A percentile compares a stretch with the other conserved stretches of the same genome.
phyloP scores from a whole-genome alignment of 768 basidiomycete genomes.

The Lentinula aciculospora region DNA sequence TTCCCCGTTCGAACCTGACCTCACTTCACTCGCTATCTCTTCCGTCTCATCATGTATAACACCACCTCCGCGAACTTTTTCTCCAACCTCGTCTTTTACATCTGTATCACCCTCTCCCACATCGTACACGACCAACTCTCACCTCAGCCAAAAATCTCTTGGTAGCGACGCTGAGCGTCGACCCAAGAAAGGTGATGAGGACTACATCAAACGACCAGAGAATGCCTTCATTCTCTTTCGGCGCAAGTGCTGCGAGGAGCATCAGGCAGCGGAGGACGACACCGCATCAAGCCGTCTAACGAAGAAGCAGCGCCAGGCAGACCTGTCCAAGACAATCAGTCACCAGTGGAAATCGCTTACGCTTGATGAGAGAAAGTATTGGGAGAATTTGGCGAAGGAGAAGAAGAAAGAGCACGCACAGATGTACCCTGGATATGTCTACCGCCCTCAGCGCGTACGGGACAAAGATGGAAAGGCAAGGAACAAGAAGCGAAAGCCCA shows the following conservation, averaged over 20 bases:
- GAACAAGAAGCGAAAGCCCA: conserved; percentile 31
- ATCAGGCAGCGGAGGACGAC: conserved; percentile 51
- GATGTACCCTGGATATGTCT: conserved; percentile 74
- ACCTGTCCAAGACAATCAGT: conserved; percentile 78
- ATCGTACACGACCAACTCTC: conserved; percentile 15
- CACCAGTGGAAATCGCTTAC: conserved; percentile 73
- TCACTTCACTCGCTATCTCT: conserved; percentile 41
- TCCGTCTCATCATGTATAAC: conserved; percentile 38
- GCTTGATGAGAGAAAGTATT: conserved; percentile 60
- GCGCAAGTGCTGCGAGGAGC: conserved; percentile 71
- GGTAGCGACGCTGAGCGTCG: conserved; percentile 47
- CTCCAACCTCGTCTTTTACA: conserved; percentile 37
- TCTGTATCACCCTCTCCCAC: conserved; percentile 30
- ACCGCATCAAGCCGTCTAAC: conserved; percentile 31
- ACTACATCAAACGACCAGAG: conserved; percentile 80
- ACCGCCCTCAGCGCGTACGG: conserved; percentile 64
- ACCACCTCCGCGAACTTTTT: conserved; percentile 29
- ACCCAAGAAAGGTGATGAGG: conserved; percentile 71
- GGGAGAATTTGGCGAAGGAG: conserved; percentile 75
- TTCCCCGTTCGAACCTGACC: conserved; percentile 74
- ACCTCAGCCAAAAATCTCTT: conserved; percentile 48
- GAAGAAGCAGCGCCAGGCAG: conserved; percentile 75
- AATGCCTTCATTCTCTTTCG: conserved; percentile 86
- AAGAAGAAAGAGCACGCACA: conserved; percentile 76
- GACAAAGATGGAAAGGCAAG: conserved; percentile 47